Percentiles rank a stretch among this genome's conserved stretches.
Conservation (phyloP, 352 stramenopile species). For the Globisporangium splendens region DNA sequence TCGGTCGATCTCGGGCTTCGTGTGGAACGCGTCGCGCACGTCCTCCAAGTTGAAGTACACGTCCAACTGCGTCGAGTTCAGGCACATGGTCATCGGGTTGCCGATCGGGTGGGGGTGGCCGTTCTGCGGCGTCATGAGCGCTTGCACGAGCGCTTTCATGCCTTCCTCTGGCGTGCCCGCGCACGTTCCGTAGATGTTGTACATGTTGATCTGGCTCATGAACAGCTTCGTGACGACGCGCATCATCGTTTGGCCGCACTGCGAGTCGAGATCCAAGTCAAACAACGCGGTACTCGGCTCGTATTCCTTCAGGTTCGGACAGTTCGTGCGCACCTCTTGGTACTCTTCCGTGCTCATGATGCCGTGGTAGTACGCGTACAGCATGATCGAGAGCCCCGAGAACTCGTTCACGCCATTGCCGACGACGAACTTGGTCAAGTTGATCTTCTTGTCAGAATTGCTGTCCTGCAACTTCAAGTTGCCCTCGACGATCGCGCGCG, state of each 20-base stretch:
- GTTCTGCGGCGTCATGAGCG: slow-evolving; percentile 38
- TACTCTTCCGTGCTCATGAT: slow-evolving; percentile 71
- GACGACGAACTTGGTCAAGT: slow-evolving; percentile 89
- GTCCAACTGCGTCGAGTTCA: slow-evolving; percentile 49
- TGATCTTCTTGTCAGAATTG: slow-evolving; percentile 30
- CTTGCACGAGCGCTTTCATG: slow-evolving; percentile 37
- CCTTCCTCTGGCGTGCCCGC: slow-evolving; percentile 42
- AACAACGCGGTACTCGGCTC: slow-evolving; percentile 24
- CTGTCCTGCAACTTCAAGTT: slow-evolving; percentile 16
- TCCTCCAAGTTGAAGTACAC: slow-evolving; percentile 66
- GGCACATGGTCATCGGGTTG: slow-evolving; percentile 68
- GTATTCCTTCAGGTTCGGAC: slow-evolving; percentile 45
- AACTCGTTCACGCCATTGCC: slow-evolving; percentile 71
- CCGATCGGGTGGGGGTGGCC: slow-evolving; percentile 55
- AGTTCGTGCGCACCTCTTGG: slow-evolving; percentile 42
- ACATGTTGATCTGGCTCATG: slow-evolving; percentile 54
- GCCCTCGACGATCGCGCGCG: slow-evolving; percentile 50
- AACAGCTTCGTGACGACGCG: slow-evolving; percentile 31
- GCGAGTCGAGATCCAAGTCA: slow-evolving; percentile 10
- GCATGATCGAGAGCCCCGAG: slow-evolving; percentile 44
- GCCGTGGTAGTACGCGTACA: slow-evolving; percentile 82
- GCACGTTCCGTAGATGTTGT: slow-evolving; percentile 64
- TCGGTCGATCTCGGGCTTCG: slow-evolving; percentile 36
- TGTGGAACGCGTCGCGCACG: slow-evolving; percentile 80
- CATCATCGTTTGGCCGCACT: slow-evolving; percentile 26